Conservation (phyloP, 148 eudicot genomes). For the Salicornia ramosissima region DNA sequence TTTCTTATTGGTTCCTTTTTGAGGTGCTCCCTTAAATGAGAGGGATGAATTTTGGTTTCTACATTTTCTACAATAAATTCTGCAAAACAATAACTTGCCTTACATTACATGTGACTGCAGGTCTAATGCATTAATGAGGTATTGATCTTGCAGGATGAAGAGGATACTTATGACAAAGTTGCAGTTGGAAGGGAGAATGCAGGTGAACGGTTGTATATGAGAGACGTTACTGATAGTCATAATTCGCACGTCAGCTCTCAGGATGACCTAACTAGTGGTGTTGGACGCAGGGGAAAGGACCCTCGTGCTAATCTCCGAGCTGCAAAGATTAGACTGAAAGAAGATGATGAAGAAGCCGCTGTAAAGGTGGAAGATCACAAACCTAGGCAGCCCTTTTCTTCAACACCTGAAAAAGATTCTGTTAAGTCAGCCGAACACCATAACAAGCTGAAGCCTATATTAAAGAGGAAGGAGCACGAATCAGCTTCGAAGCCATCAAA, state of each 20-base stretch:
- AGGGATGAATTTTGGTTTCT: neutral
- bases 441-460: conserved; percentile 33
- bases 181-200: conserved; percentile 34
- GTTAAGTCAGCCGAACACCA: conserved; percentile 13
- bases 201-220: conserved; percentile 32
- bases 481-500: conserved; percentile 32
- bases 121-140: neutral
- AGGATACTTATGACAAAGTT: conserved; percentile 36
- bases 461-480: conserved; percentile 41
- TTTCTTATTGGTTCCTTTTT: neutral
- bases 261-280: conserved; percentile 16
- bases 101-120: neutral
- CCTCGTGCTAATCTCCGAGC: conserved; percentile 43
- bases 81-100: neutral
- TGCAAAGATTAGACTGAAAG: conserved; percentile 37
- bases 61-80: no score
- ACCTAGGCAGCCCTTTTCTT: conserved; percentile 8
- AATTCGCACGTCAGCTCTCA: neutral
- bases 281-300: conserved; percentile 24
- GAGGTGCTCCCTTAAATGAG: neutral
- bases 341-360: conserved; percentile 38
- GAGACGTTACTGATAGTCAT: conserved; percentile 11
- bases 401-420: conserved; percentile 13
- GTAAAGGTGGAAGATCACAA: conserved; percentile 12
- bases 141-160: conserved; percentile 27